These are phyloP conservation scores for Russula olivacea DNA, from an alignment of 768 basidiomycete species.

Conservation along the genomic window DNA sequence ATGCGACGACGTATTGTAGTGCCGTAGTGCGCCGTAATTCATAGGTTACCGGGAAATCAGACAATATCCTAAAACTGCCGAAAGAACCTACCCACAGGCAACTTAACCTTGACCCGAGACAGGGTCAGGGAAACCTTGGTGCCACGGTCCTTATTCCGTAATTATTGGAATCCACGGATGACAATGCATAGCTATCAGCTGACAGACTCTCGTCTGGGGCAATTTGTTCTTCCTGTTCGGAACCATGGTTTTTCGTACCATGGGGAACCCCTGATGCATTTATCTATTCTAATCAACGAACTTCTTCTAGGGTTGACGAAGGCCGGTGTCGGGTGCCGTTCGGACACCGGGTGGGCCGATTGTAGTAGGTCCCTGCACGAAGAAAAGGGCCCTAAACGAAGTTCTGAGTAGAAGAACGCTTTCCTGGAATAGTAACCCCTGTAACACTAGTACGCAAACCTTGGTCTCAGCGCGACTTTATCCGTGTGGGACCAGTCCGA, in stretches of 20 bases:
- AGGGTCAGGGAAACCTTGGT: neutral
- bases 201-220: neutral
- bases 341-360: neutral
- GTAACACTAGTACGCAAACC: neutral
- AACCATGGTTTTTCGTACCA: neutral
- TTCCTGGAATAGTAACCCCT: neutral
- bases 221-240: neutral
- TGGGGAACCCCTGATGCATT: neutral
- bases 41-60: no score
- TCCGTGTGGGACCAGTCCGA: no score
- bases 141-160: neutral
- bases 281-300: neutral
- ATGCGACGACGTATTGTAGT: no score
- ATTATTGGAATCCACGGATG: neutral
- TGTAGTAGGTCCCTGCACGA: neutral
- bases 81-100: neutral
- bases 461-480: neutral
- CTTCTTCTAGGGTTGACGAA: neutral
- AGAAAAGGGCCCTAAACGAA: neutral
- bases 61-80: neutral
- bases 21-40: no score
- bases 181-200: neutral
- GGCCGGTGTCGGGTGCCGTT: neutral
- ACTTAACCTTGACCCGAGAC: neutral
- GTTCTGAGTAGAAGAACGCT: neutral